Evolutionary conservation across 805 yeast species (phyloP), one percentile per base, ranked within the genome.

Genomic region (Wickerhamiella dianesei): DNA sequence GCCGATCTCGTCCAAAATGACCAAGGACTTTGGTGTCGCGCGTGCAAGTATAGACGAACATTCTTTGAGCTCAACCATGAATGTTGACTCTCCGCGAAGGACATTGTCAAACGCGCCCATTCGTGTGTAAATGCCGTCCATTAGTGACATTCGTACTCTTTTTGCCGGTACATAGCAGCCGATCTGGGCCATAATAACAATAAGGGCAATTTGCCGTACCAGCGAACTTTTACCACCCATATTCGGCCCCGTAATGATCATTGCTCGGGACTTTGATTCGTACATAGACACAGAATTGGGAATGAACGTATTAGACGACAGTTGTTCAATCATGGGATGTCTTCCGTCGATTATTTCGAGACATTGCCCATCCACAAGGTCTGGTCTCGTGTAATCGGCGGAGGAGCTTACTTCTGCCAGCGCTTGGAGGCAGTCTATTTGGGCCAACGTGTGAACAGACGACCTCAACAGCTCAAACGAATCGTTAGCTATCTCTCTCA

Each of bases 221-320:
- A 77, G 79, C 1, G 86, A 77, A 4, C 87, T 79, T 59, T 84
- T 84, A 3, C 94, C 94, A 8, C 94, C 94, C 87, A 83, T 82
- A 54, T 83, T 83, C 0, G 94, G 92, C 0, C 94, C 95, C 0
- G 94, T 83, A 19, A 87, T 74, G 14, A 87, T 69, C 46, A 79
- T 66, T 0, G 75, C 73, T 32, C 85, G 68, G 13, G 75, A 69
- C 3, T 66, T 60, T n/a, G 64, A 57, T 4, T 64, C 58, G 4
- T 67, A 54, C 66, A 87, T 73, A 4, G 59, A 47, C 3, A 80
- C 71, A 52, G 79, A 76, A 59, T 86, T 87, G 1, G 92, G 71
- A 12, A 87, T 83, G 58, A 77, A 82, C 22, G 55, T 53, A 2
- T 57, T 57, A 2, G 58, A 51, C 40, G 66, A 57, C 17, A 77